These are phyloP conservation scores for Luffa aegyptiaca DNA, from an alignment of 306 rosid species.

Conservation along the genomic window DNA sequence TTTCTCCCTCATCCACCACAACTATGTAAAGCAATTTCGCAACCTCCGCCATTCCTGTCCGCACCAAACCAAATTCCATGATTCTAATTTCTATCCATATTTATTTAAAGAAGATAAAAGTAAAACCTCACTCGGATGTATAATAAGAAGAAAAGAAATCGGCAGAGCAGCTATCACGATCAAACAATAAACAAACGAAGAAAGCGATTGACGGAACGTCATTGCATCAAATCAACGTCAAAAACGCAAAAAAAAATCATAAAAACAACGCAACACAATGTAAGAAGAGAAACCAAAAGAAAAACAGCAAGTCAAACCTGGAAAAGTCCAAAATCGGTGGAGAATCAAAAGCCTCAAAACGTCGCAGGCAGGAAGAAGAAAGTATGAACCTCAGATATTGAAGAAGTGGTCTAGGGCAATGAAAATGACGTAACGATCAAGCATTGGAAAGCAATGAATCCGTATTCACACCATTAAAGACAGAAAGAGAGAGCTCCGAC, in stretches of 20 bases:
- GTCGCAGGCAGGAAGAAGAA: not conserved
- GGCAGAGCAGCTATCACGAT: not conserved
- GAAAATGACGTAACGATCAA: not conserved
- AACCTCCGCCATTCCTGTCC: conserved; percentile 33
- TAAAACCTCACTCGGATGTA: not conserved
- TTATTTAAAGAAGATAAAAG: not conserved
- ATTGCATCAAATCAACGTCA: not conserved
- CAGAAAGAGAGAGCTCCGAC: not conserved
- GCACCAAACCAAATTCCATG: not conserved
- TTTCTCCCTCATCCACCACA: conserved; percentile 50
- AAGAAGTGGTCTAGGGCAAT: conserved; percentile 1
- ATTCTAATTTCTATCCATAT: not conserved
- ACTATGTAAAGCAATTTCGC: conserved; percentile 47
- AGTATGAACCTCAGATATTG: not conserved
- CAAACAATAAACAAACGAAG: not conserved
- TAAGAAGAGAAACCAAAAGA: not conserved
- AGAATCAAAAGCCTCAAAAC: not conserved
- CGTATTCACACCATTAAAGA: not conserved
- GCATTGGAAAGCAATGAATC: not conserved
- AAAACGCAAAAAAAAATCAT: not conserved
- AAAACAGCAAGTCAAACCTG: conserved; percentile 7
- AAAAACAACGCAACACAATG: conserved; percentile 6
- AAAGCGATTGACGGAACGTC: not conserved
- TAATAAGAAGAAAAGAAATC: not conserved
- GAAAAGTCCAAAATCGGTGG: not conserved